Evolutionary conservation across 2,329 filamentous ascomycete genomes (phyloP), one percentile per base, ranked within the genome.

Genomic region (Colletotrichum noveboracense): DNA sequence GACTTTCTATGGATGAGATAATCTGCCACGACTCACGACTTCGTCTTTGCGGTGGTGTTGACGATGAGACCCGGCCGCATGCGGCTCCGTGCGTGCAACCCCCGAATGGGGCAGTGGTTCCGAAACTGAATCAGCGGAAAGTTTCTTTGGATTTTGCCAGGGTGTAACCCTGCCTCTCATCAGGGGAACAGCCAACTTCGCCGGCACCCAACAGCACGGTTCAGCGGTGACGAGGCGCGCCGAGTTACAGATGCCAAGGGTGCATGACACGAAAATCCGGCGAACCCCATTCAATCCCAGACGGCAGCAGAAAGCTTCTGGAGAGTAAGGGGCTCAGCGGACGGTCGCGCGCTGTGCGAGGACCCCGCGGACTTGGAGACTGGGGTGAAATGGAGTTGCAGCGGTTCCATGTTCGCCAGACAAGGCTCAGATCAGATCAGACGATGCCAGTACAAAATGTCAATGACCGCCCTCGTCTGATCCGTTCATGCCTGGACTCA

Each of bases 211-310:
- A 52, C 70, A 24, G 64, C 64, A 34, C 70, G 70, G 70, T 38
- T 75, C 70, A 14, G 32, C 24, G 48, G 65, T 56, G 69, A 73
- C 64, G 69, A 75, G 56, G 64, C 70, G 64, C 32, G 34, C 38
- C n/a, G 28, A 43, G 69, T 73, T 75, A 62, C 62, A 68, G 70
- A 30, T 65, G 70, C 32, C 73, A 73, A 75, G 70, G 64, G 60
- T 55, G 64, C 70, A 68, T 73, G 64, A 68, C 56, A 72, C 68
- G 61, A 62, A 24, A 55, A 13, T 56, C 69, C 38, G 24, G 64
- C 52, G 26, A 67, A 61, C 68, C 73, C 64, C 28, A 56, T 75
- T 73, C 64, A 75, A 75, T 75, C 73, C 70, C 73, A 75, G 73
- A 75, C 73, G 72, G 70, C 48, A 60, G 43, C 48, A 72, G 21